Evolutionary conservation across 1,284 basidiomycete species (phyloP), one percentile per base, ranked within the genome.

Genomic region (Pyrrhoderma noxium): DNA sequence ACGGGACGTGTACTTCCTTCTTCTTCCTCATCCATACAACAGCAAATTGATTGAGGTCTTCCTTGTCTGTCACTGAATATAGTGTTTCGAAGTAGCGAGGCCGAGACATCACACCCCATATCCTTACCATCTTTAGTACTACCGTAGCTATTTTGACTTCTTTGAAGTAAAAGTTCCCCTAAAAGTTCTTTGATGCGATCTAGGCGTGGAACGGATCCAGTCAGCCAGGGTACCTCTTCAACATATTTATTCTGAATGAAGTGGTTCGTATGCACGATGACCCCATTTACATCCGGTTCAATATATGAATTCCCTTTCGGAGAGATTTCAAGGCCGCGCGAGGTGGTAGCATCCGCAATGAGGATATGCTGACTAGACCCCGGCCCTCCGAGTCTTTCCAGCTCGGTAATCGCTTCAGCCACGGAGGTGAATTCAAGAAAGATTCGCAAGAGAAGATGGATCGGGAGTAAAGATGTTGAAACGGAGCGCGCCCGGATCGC

Each of bases 341-440:
- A 5, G 27, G 27, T 11, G 27, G 27, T 31, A 31, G 38, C 38
- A 40, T 68, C 66, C 1, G 66, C 66, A 49, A 68, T 62, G 49
- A 70, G 63, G 53, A 70, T 64, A 49, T 68, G 66, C 25, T 67
- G 64, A 57, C 62, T 63, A 3, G 66, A 67, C 2, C 65, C 65
- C 5, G 64, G 57, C 2, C 66, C 65, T 13, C 66, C 65, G 36
- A 68, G 60, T n/a, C 47, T 38, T 47, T 64, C 61, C 48, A 67
- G 56, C 9, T 58, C 54, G 3, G 53, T 37, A 44, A 67, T 62
- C 1, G 67, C 67, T 2, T 50, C 47, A 16, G 55, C 57, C 14
- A 65, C 56, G 1, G 63, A 65, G n/a, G 58, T 52, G 45, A 59
- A 61, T 51, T 69, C 64, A n/a, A 70, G 64, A 14, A 64, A 60